Base-by-base conservation (phyloP, 306 rosid genomes). In the Prunus armeniaca region DNA sequence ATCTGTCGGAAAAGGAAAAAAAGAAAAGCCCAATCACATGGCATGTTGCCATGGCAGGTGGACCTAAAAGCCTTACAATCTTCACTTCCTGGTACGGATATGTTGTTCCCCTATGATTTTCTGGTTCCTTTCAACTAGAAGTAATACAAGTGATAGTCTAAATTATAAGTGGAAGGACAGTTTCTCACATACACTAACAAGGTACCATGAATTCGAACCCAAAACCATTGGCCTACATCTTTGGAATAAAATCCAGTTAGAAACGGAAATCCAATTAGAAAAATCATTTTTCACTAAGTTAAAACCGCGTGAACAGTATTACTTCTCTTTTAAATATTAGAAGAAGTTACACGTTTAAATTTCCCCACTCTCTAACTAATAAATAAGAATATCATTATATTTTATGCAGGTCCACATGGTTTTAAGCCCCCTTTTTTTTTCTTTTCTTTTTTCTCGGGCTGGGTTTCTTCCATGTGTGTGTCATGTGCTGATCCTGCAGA, bases 1-100 rank as follows among this genome's bases (percentile, higher is more conserved):
- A 24, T 24, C n/a, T 43, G 51, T 50, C 2, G 60, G 13, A 30
- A 52, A 56, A 60, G 9, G 9, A 6, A 38, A 38, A 38, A 38
- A 38, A 38, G 43, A 6, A 12, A 51, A 25, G 57, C 28, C 71
- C 73, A 67, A 52, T 73, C 73, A 69, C 85, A 68, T 82, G 85
- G 32, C 19, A 24, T 80, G 72, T 14, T 45, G 67, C 64, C 76
- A 25, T 9, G 65, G 55, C 73, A 41, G 57, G 25, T 62, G 67
- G 69, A 19, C 64, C 62, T 27, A 52, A 43, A 49, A 19, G 65
- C 30, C 38, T 25, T 43, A 46, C 3, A 61, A 5, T 15, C 4
- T 24, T 13, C 25, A 15, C 27, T n/a, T 5, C 58, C 22, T 9
- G 51, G 75, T 47, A 67, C 47, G 57, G 75, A 57, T 61, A 69